Conservation (phyloP, 164 flowering plant genomes). For the Magnolia kwangsiensis region DNA sequence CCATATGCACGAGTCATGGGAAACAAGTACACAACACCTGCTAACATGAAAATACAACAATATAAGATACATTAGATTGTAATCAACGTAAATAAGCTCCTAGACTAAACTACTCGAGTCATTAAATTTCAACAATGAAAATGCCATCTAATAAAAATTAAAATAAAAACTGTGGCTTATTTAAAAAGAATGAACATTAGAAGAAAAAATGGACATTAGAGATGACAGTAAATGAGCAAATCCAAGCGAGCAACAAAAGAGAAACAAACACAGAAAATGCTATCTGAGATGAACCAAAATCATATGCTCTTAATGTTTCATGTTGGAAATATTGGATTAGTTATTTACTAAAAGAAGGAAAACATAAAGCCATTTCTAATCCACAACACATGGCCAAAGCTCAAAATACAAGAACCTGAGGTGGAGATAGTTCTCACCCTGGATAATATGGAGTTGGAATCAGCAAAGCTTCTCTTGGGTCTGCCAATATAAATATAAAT, state of each 20-base stretch:
- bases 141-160: not conserved
- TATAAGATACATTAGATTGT: not conserved
- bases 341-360: no score
- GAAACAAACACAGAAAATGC: not conserved
- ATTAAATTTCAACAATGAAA: not conserved
- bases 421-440: no score
- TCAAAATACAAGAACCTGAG: no score
- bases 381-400: no score
- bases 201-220: not conserved
- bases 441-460: no score
- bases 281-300: not conserved
- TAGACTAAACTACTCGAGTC: not conserved
- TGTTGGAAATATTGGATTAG: no score
- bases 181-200: not conserved
- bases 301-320: no score
- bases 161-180: not conserved
- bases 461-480: no score
- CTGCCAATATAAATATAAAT: no score
- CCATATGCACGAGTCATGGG: conserved; percentile 75
- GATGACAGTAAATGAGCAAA: not conserved
- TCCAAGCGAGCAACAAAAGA: not conserved
- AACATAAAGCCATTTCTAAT: no score
- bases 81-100: not conserved
- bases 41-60: conserved; percentile 41
- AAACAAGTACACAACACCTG: conserved; percentile 48